Evolutionary conservation across 164 flowering plant genomes (phyloP).

Genomic region (Protea cynaroides): DNA sequence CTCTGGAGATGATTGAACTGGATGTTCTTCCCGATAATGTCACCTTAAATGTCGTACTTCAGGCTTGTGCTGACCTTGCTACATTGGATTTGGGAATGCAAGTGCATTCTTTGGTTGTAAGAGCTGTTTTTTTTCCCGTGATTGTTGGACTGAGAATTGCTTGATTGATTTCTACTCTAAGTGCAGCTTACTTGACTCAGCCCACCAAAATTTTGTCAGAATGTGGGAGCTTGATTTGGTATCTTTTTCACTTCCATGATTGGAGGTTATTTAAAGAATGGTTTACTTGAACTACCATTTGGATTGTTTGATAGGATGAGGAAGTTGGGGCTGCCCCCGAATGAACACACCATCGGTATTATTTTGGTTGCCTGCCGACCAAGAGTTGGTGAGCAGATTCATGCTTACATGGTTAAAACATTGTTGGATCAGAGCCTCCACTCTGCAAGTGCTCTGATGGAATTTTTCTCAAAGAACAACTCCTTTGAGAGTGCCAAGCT

Average conservation of each 20-base stretch:
- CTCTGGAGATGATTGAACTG: constrained; percentile 10
- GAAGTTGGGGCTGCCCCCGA: constrained; percentile 8
- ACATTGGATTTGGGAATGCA: constrained; percentile 7
- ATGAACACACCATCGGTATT: constrained; percentile 10
- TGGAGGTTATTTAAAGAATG: constrained; percentile 10
- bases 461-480: constrained; percentile 12
- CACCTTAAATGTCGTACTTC: constrained; percentile 16
- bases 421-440: constrained; percentile 8
- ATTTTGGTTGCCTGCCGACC: constrained; percentile 7
- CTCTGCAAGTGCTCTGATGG: constrained; percentile 12
- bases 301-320: constrained; percentile 10
- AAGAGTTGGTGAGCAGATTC: constrained; percentile 13
- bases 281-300: constrained; percentile 2
- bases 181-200: constrained; percentile 8
- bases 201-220: constrained; percentile 10
- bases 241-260: constrained; percentile 18
- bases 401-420: constrained; percentile 17
- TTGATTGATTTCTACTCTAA: constrained; percentile 16
- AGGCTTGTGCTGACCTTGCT: constrained; percentile 15
- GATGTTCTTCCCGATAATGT: constrained; percentile 13
- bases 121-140: neutral
- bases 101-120: constrained; percentile 14
- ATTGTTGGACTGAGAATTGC: constrained; percentile 7
- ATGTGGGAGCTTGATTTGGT: constrained; percentile 14
- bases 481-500: constrained; percentile 6